Evolutionary conservation across 2,329 filamentous ascomycete species (phyloP).

Genomic region (Penicillium thymicola): DNA sequence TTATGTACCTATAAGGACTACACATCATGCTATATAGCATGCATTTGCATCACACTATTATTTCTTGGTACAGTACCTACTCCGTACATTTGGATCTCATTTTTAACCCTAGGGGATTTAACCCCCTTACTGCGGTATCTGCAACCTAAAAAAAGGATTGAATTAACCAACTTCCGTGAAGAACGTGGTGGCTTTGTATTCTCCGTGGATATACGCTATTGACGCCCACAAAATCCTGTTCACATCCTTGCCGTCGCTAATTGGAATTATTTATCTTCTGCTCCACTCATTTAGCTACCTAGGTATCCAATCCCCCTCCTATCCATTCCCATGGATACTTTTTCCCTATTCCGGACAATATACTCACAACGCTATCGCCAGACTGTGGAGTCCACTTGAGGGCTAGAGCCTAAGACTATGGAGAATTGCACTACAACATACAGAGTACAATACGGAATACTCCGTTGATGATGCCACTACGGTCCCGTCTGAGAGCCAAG

Average conservation of each 20-base stretch:
- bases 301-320: not conserved
- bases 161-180: not conserved
- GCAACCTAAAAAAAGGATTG: not conserved
- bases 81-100: not conserved
- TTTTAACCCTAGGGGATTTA: not conserved
- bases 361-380: not conserved
- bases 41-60: not conserved
- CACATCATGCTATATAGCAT: not conserved
- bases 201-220: not conserved
- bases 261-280: not conserved
- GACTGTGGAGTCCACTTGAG: not conserved
- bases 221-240: not conserved
- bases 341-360: conserved; percentile 1
- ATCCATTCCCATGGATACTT: not conserved
- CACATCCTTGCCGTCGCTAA: not conserved
- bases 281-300: not conserved
- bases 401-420: conserved; percentile 6
- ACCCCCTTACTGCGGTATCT: not conserved
- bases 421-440: conserved; percentile 5
- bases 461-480: not conserved
- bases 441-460: too few relatives aligned
- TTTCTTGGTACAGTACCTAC: too few relatives aligned
- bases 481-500: not conserved
- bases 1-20: not conserved
- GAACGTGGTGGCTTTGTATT: not conserved